Evolutionary conservation across 2,329 filamentous ascomycete species (phyloP), one percentile per base, ranked within the genome.

Genomic region (Hypocrella siamensis): DNA sequence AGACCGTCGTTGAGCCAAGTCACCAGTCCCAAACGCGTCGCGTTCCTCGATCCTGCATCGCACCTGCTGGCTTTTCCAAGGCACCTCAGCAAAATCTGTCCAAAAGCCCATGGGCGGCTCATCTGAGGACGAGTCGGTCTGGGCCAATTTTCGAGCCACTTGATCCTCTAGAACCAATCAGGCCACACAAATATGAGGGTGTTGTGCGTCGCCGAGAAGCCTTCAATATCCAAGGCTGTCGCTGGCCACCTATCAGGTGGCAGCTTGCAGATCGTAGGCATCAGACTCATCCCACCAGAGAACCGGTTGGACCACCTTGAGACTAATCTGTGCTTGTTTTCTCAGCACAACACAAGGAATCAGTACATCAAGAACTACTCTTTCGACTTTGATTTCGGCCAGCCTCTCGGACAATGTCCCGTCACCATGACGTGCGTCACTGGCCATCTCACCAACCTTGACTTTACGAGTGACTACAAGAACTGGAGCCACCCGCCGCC

Each of bases 401-500:
- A 63, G 29, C 63, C 68, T 41, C 93, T 84, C 80, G 85, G 86
- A 15, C 65, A 65, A 38, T 93, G 82, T 52, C 65, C 73, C 10
- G 88, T 94, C 29, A 85, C 79, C 27, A 96, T 98, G 81, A 98
- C 90, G 34, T 85, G 79, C 39, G 90, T 98, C 17, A 65, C 79
- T 9, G 90, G 90, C 10, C 90, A 98, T 56, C 66, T 98, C 40
- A 85, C 82, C 19, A 65, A 63, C n/a, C 60, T 78, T 28, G 82
- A 92, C 32, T 94, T 98, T 45, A 69, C 70, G 14, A 51, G 63
- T 7, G 70, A 76, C 34, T 86, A 79, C 56, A 79, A 75, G 45
- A 74, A 74, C 40, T 98, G 90, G 90, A 65, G 65, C 15, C 75
- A 79, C 30, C 92, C 85, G 41, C 75, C 79, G 3, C 88, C 90